phyloP scores from a whole-genome alignment of 495 filamentous ascomycete species.

The Pyronema domesticum region DNA sequence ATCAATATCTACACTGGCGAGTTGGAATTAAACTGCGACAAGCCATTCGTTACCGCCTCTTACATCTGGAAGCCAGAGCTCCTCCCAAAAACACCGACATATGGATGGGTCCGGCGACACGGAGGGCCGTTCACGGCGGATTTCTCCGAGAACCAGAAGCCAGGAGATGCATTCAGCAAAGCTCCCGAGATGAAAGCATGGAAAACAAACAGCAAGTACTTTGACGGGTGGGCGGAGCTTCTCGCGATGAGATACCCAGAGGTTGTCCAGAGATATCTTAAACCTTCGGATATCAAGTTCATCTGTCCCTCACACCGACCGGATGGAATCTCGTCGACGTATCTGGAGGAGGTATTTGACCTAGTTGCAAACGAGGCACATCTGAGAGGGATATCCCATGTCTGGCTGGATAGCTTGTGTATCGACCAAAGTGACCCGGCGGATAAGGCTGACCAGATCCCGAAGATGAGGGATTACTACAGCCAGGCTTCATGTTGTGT shows the following conservation, averaged over 20 bases:
- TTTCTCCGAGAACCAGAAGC: background rate
- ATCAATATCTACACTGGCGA: background rate
- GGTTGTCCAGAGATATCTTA: background rate
- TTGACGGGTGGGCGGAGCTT: background rate
- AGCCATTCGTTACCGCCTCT: background rate
- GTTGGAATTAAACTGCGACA: background rate
- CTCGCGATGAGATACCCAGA: background rate
- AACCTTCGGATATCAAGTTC: background rate
- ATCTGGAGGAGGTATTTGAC: background rate
- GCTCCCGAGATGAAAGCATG: background rate
- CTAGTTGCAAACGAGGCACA: background rate
- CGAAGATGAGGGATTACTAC: slow-evolving; percentile 1
- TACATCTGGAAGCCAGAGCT: background rate
- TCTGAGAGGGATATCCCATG: background rate
- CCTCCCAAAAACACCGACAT: background rate
- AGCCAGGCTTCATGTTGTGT: background rate
- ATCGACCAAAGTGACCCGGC: background rate
- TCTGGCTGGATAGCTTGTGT: background rate
- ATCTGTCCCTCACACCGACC: background rate
- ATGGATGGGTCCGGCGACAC: background rate
- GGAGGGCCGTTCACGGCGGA: background rate
- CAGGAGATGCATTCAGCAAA: no score
- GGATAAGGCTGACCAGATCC: background rate
- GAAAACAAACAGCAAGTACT: background rate
- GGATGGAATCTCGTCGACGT: background rate